Conservation (phyloP, 371 early-diverging fungal species). For the Coemansia sp. region DNA sequence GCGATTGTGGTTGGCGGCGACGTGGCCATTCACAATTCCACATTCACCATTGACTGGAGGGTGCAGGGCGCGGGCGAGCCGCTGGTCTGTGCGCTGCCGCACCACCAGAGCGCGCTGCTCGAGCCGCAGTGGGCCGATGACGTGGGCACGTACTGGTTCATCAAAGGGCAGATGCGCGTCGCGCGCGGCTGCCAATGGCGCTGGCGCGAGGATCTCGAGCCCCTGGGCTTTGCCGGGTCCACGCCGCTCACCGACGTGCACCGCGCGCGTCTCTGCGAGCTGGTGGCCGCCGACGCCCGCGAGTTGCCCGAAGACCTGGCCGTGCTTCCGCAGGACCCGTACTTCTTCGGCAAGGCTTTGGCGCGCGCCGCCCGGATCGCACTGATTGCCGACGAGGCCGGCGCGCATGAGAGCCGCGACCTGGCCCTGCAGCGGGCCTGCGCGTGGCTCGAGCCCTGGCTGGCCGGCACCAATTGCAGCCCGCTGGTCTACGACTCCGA, state of each 20-base stretch:
- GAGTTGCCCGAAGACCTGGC: slow-evolving; percentile 26
- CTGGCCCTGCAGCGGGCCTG: slow-evolving; percentile 50
- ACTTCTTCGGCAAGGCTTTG: slow-evolving; percentile 74
- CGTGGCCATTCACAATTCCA: slow-evolving; percentile 34
- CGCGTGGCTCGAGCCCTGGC: slow-evolving; percentile 55
- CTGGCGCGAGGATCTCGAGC: slow-evolving; percentile 51
- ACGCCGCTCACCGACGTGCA: slow-evolving; percentile 40
- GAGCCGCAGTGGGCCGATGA: slow-evolving; percentile 15
- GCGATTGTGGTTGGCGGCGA: slow-evolving; percentile 39
- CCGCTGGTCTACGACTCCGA: slow-evolving; percentile 61
- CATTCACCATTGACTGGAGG: slow-evolving; percentile 29
- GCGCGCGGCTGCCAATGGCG: slow-evolving; percentile 61
- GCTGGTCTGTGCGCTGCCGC: slow-evolving; percentile 43
- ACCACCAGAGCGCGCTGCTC: slow-evolving; percentile 43
- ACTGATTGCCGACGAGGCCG: slow-evolving; percentile 60
- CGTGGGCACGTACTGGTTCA: slow-evolving; percentile 52
- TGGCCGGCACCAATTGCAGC: slow-evolving; percentile 56
- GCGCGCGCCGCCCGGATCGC: slow-evolving; percentile 68
- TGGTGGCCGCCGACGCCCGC: slow-evolving; percentile 49
- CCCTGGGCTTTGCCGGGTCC: slow-evolving; percentile 34
- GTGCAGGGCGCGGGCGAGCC: slow-evolving; percentile 4
- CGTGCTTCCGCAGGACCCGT: slow-evolving; percentile 55
- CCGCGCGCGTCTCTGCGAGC: slow-evolving; percentile 42
- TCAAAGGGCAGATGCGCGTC: slow-evolving; percentile 69
- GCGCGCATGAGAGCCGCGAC: slow-evolving; percentile 40